These are phyloP conservation scores for Aurifilum marmelostoma DNA, from an alignment of 2,329 filamentous ascomycete species.

Conservation along the genomic window DNA sequence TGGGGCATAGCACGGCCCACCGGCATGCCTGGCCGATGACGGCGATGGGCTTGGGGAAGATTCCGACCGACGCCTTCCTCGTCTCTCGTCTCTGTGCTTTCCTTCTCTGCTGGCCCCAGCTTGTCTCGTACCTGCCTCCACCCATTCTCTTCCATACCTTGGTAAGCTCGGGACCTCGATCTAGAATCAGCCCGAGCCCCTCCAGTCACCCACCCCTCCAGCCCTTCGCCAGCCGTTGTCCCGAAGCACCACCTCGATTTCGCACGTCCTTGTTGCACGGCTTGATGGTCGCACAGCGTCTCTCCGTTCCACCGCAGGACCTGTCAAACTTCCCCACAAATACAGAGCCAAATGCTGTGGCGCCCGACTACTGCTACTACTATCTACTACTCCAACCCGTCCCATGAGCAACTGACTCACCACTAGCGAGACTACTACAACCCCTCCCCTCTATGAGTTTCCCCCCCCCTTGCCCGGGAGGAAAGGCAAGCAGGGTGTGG, in stretches of 20 bases:
- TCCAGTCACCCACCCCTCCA: not conserved
- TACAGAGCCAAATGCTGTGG: slow-evolving; percentile 10
- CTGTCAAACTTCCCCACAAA: slow-evolving; percentile 25
- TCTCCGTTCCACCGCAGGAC: slow-evolving; percentile 19
- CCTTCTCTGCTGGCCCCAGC: not conserved
- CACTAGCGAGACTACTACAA: not conserved
- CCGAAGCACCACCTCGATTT: not conserved
- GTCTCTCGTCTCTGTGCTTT: not conserved
- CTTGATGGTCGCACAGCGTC: slow-evolving; percentile 5
- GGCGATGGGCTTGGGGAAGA: not conserved
- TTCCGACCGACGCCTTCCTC: not conserved
- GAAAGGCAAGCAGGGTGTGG: not conserved
- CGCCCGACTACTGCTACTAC: not conserved
- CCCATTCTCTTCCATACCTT: not conserved
- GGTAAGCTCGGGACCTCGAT: not conserved
- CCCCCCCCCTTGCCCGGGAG: too few species aligned
- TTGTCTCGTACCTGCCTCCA: not conserved
- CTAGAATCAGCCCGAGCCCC: not conserved
- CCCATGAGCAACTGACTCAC: not conserved
- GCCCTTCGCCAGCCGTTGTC: not conserved
- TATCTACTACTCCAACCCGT: not conserved
- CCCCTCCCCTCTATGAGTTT: not conserved
- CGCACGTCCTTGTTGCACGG: slow-evolving; percentile 16
- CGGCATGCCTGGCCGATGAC: not conserved
- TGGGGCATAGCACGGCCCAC: not conserved